These are phyloP conservation scores for Forsythia suspensa DNA, from an alignment of 257 asterid species.

Conservation along the genomic window DNA sequence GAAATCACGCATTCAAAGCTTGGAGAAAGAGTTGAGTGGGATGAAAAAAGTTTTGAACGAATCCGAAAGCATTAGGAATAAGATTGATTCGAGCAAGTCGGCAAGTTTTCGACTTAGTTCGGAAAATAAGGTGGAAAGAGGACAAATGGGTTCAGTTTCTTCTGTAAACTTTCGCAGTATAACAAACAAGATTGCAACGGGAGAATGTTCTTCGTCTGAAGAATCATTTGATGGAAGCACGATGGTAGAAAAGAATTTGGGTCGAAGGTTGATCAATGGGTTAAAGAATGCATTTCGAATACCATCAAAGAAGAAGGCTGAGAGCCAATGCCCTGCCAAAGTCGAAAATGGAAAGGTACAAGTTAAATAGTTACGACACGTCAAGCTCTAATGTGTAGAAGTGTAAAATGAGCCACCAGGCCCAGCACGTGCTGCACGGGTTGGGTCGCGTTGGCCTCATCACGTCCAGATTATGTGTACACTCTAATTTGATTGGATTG, in stretches of 20 bases:
- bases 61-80: slow-evolving; percentile 27
- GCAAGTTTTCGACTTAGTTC: slow-evolving; percentile 63
- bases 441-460: not conserved
- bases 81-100: slow-evolving; percentile 42
- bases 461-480: not conserved
- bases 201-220: slow-evolving; percentile 41
- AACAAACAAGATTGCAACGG: slow-evolving; percentile 15
- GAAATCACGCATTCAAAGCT: slow-evolving; percentile 50
- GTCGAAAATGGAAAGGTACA: not conserved
- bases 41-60: slow-evolving; percentile 51
- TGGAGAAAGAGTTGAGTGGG: slow-evolving; percentile 68
- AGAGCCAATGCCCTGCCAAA: slow-evolving; percentile 8
- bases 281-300: slow-evolving; percentile 58
- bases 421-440: not conserved
- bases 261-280: slow-evolving; percentile 60
- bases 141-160: slow-evolving; percentile 66
- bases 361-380: not conserved
- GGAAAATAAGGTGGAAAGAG: slow-evolving; percentile 54
- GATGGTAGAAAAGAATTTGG: slow-evolving; percentile 36
- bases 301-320: slow-evolving; percentile 49
- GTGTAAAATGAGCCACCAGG: not conserved
- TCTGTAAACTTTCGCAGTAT: slow-evolving; percentile 46
- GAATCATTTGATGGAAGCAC: slow-evolving; percentile 35
- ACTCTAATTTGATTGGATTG: not conserved
- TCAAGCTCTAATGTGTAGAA: not conserved